Conservation (phyloP, 352 stramenopile genomes). For the Thraustotheca clavata region DNA sequence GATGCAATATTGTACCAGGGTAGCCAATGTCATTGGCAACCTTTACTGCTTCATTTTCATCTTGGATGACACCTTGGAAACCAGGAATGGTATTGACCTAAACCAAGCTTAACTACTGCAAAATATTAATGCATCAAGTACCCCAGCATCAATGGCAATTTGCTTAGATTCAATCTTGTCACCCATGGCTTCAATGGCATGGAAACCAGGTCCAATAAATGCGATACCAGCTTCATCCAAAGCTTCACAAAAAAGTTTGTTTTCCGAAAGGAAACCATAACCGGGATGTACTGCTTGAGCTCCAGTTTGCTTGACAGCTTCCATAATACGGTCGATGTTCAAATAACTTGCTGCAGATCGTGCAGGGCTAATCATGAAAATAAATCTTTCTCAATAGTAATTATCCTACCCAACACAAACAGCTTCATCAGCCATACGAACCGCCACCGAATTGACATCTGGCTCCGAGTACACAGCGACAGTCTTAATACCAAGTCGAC, state of each 20-base stretch:
- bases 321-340: conserved; percentile 86
- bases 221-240: conserved; percentile 68
- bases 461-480: conserved; percentile 92
- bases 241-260: conserved; percentile 82
- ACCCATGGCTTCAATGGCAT: conserved; percentile 88
- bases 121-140: conserved; percentile 28
- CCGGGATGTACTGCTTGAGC: conserved; percentile 91
- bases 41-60: conserved; percentile 67
- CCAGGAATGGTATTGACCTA: conserved; percentile 89
- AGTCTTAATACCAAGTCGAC: conserved; percentile 86
- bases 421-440: conserved; percentile 79
- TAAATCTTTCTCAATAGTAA: neutral
- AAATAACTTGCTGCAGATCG: conserved; percentile 85
- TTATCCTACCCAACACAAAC: conserved; percentile 32
- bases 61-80: conserved; percentile 82
- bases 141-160: conserved; percentile 87
- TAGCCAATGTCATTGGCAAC: conserved; percentile 93
- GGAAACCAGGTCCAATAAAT: conserved; percentile 83
- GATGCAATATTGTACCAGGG: conserved; percentile 31
- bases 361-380: conserved; percentile 57
- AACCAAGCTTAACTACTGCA: neutral
- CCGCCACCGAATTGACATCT: conserved; percentile 78
- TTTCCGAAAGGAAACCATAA: conserved; percentile 95
- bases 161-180: conserved; percentile 95
- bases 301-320: conserved; percentile 77